Conservation (phyloP, 495 filamentous ascomycete species). For the Xylaria scruposa region DNA sequence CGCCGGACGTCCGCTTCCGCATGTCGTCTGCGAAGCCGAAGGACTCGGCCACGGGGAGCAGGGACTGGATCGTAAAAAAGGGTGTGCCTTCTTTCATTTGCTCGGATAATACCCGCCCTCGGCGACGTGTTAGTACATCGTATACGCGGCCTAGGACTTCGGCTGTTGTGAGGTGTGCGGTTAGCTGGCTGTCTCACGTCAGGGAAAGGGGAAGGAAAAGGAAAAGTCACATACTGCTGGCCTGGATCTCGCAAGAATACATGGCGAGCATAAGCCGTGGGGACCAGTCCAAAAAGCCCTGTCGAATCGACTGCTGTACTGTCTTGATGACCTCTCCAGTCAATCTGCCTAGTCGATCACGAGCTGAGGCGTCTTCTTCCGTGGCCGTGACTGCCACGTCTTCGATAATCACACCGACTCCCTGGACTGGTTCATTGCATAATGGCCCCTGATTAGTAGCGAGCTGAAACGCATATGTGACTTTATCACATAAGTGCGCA, state of each 20-base stretch:
- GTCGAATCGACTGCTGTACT: slow-evolving; percentile 81
- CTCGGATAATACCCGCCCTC: slow-evolving; percentile 88
- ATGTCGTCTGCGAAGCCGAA: slow-evolving; percentile 98
- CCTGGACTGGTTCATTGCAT: slow-evolving; percentile 93
- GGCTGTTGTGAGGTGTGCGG: slow-evolving; percentile 51
- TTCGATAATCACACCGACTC: slow-evolving; percentile 90
- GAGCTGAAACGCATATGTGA: slow-evolving; percentile 91
- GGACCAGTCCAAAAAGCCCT: slow-evolving; percentile 94
- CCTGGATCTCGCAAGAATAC: slow-evolving; percentile 98
- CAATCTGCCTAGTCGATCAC: slow-evolving; percentile 76
- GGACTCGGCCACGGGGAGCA: slow-evolving; percentile 89
- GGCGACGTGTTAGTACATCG: slow-evolving; percentile 87
- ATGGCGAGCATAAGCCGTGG: slow-evolving; percentile 94
- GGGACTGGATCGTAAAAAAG: slow-evolving; percentile 89
- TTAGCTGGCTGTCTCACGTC: slow-evolving; percentile 26
- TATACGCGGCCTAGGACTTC: slow-evolving; percentile 96
- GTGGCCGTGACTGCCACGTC: slow-evolving; percentile 66
- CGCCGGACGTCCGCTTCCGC: slow-evolving; percentile 89
- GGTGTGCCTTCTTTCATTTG: slow-evolving; percentile 93
- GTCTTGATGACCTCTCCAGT: slow-evolving; percentile 92
- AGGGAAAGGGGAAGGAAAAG: slow-evolving; percentile 7
- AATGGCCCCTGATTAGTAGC: slow-evolving; percentile 88
- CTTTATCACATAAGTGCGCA: slow-evolving; percentile 84
- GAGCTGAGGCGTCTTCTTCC: slow-evolving; percentile 62
- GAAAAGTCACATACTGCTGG: slow-evolving; percentile 69